Percentiles rank a stretch among this genome's conserved stretches.
Evolutionary conservation across 306 rosid species (phyloP).

Genomic region (Dryas drummondii): DNA sequence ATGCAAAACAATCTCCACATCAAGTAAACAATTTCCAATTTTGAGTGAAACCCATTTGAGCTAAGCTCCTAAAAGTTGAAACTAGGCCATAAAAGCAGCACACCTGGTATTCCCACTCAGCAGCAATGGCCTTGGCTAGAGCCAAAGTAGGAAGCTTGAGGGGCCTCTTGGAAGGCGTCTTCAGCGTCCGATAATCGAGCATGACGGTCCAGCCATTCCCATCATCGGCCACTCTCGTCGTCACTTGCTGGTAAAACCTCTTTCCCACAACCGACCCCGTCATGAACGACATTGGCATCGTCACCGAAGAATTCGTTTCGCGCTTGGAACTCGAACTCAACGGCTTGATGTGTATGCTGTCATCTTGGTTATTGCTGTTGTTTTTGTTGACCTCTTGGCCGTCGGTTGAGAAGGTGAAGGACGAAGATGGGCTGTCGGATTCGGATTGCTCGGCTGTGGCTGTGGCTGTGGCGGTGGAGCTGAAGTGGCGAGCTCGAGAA

Average conservation of each 20-base stretch:
- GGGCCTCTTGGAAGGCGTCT: conserved; percentile 82
- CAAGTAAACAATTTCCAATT: not conserved
- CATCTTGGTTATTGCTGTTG: conserved; percentile 5
- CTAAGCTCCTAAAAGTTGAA: not conserved
- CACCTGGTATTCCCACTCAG: conserved; percentile 97
- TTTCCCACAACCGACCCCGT: conserved; percentile 87
- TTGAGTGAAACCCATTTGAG: not conserved
- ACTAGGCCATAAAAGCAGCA: not conserved
- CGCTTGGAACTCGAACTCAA: conserved; percentile 29
- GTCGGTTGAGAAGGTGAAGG: conserved; percentile 65
- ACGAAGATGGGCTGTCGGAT: conserved; percentile 37
- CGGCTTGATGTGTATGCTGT: conserved; percentile 45
- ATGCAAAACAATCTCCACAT: not conserved
- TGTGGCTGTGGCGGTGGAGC: conserved; percentile 38
- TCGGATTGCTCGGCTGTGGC: conserved; percentile 26
- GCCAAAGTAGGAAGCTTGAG: conserved; percentile 73
- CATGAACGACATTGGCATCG: conserved; percentile 93
- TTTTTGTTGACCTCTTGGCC: conserved; percentile 21
- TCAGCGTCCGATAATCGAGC: conserved; percentile 87
- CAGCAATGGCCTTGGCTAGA: conserved; percentile 83
- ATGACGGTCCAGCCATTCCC: conserved; percentile 85
- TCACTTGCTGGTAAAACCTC: conserved; percentile 72
- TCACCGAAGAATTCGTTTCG: conserved; percentile 56
- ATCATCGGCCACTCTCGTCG: conserved; percentile 67
- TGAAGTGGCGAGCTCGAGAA: conserved; percentile 29